Conservation (phyloP, 1,284 basidiomycete species). For the Marasmius oreades region DNA sequence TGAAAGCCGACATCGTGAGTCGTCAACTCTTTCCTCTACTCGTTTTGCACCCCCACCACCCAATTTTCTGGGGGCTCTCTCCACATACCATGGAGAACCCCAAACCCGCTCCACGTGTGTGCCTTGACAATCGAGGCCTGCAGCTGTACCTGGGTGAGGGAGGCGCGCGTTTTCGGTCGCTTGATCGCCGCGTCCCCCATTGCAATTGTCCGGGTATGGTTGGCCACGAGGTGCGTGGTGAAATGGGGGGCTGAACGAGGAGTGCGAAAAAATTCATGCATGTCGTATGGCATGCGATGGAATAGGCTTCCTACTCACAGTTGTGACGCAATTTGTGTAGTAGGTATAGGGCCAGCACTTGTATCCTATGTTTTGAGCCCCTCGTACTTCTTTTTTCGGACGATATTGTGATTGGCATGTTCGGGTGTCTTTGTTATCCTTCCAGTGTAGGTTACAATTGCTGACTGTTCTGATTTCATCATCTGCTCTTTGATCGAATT, state of each 20-base stretch:
- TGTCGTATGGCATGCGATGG: slow-evolving; percentile 36
- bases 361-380: slow-evolving; percentile 54
- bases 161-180: slow-evolving; percentile 82
- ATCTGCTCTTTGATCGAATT: slow-evolving; percentile 22
- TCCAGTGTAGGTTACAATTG: slow-evolving; percentile 40
- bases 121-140: slow-evolving; percentile 75
- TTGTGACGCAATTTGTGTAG: slow-evolving; percentile 64
- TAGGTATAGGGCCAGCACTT: slow-evolving; percentile 55
- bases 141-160: slow-evolving; percentile 66
- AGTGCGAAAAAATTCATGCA: slow-evolving; percentile 69
- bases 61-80: slow-evolving; percentile 94
- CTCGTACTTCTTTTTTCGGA: slow-evolving; percentile 32
- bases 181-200: slow-evolving; percentile 79
- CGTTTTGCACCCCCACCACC: slow-evolving; percentile 87
- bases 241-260: slow-evolving; percentile 94
- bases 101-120: slow-evolving; percentile 77
- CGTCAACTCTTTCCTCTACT: slow-evolving; percentile 67
- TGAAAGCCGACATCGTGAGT: slow-evolving; percentile 97
- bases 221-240: slow-evolving; percentile 83
- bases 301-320: slow-evolving; percentile 36
- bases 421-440: slow-evolving; percentile 28
- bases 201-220: slow-evolving; percentile 65
- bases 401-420: slow-evolving; percentile 18
- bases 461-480: slow-evolving; percentile 57
- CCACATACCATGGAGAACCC: slow-evolving; percentile 81